Conservation (phyloP, 2,329 filamentous ascomycete species). For the Cladophialophora immunda region DNA sequence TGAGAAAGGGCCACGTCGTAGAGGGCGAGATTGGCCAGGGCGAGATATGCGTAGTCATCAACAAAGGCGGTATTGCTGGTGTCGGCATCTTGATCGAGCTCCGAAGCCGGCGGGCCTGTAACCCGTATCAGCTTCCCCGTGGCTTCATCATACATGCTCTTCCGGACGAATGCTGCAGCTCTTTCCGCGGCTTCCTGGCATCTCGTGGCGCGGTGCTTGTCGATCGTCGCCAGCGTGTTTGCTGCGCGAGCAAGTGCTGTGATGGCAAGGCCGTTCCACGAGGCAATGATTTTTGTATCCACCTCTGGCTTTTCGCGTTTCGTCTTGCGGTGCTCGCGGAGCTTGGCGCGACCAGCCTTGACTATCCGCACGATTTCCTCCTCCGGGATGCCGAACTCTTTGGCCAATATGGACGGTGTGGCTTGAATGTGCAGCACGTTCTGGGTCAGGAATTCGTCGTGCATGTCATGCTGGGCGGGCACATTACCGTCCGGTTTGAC, state of each 20-base stretch:
- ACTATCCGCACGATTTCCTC: constrained; percentile 75
- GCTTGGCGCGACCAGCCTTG: constrained; percentile 69
- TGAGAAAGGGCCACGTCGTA: constrained; percentile 84
- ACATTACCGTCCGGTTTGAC: constrained; percentile 88
- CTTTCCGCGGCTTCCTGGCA: constrained; percentile 73
- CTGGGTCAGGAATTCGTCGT: constrained; percentile 93
- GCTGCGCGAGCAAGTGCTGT: constrained; percentile 79
- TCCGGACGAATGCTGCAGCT: constrained; percentile 75
- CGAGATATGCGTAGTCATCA: constrained; percentile 93
- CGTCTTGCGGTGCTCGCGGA: constrained; percentile 75
- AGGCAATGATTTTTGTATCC: constrained; percentile 87
- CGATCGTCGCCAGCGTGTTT: constrained; percentile 70
- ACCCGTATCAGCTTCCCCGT: constrained; percentile 71
- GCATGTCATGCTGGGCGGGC: constrained; percentile 79
- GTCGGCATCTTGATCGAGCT: constrained; percentile 9
- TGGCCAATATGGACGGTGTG: constrained; percentile 73
- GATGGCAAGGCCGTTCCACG: constrained; percentile 90
- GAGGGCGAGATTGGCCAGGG: constrained; percentile 81
- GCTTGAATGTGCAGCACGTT: constrained; percentile 82
- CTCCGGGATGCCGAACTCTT: constrained; percentile 76
- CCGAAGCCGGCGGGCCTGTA: background rate
- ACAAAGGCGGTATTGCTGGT: constrained; percentile 77
- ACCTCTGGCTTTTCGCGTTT: constrained; percentile 79
- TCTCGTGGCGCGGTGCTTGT: constrained; percentile 63
- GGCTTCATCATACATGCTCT: constrained; percentile 73